These are phyloP conservation scores for Andrographis paniculata DNA, from an alignment of 305 asterid species.

Conservation along the genomic window DNA sequence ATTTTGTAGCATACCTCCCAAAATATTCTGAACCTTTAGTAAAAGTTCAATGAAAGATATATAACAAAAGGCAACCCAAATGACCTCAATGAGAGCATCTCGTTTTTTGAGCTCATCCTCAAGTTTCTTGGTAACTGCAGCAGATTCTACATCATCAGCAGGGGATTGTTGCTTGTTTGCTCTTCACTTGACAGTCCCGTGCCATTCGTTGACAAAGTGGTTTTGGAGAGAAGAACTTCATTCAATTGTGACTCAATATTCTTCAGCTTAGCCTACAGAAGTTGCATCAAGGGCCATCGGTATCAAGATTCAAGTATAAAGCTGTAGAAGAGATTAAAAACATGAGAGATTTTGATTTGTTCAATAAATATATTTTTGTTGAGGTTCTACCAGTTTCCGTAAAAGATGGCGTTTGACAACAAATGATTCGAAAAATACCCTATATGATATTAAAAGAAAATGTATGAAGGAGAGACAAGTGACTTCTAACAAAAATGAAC, in stretches of 20 bases:
- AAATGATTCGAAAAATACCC: no score
- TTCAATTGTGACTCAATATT: conserved; percentile 56
- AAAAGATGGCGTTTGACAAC: no score
- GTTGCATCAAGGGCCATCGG: conserved; percentile 20
- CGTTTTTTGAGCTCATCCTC: conserved; percentile 97
- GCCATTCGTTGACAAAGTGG: conserved; percentile 37
- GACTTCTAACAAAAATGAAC: conserved; percentile 7
- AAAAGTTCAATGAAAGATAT: no score
- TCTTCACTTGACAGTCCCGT: conserved; percentile 38
- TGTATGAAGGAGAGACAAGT: not conserved
- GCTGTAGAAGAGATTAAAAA: no score
- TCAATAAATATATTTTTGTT: no score
- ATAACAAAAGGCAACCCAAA: not conserved
- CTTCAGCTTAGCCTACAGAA: conserved; percentile 63
- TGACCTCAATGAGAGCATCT: conserved; percentile 97
- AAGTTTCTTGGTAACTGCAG: conserved; percentile 80
- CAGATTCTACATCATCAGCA: conserved; percentile 54
- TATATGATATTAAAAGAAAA: no score
- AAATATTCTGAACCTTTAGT: no score
- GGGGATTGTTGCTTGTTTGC: conserved; percentile 33
- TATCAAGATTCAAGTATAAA: conserved; percentile 5
- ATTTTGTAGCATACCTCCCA: no score
- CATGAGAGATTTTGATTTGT: no score
- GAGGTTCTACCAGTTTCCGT: no score
- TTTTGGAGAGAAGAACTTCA: conserved; percentile 54